Evolutionary conservation across 1,284 basidiomycete genomes (phyloP), one percentile per base, ranked within the genome.

Genomic region (Vanrija humicola): DNA sequence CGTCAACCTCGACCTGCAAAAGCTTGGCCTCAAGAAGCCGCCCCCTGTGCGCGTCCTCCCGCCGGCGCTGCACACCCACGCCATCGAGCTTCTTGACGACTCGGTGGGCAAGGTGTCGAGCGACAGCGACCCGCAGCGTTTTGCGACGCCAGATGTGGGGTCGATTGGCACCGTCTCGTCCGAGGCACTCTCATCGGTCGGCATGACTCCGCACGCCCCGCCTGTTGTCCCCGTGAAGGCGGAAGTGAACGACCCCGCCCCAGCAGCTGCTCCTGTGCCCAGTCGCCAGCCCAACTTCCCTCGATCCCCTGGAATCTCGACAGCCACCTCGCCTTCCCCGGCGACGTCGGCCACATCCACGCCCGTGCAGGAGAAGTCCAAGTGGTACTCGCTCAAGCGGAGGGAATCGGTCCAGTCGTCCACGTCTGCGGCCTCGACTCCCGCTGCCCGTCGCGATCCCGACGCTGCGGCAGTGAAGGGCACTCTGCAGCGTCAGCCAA

Each of bases 1-100:
- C 14, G 86, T 84, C 16, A 90, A 97, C 73, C 81, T 94, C 54
- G 86, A 93, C 68, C 78, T 83, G 38, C 68, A 77, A n/a, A 79
- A 81, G 16, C 81, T 93, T 16, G 90, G 90, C 1, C 59, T 77
- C 42, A 69, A 68, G 46, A 56, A 56, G 56, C 19, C 47, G n/a
- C 62, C 52, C 45, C 26, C 29, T 42, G 51, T 44, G 21, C 56
- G 49, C 29, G 45, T 43, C 10, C 50, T 52, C 6, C 58, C 52
- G 5, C 47, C 49, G n/a, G 34, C 34, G 4, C 34, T 34, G 34
- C 34, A 12, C 34, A 12, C 34, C 34, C 9, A 34, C 34, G 34
- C 50, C 26, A 44, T 28, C 38, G 12, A 50, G 28, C 19, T 39
- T 39, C 16, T 40, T 15, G 40, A 21, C 23, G 16, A 43, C 19